Evolutionary conservation across 1,284 basidiomycete species (phyloP).

Genomic region (Pterulicium gracile): DNA sequence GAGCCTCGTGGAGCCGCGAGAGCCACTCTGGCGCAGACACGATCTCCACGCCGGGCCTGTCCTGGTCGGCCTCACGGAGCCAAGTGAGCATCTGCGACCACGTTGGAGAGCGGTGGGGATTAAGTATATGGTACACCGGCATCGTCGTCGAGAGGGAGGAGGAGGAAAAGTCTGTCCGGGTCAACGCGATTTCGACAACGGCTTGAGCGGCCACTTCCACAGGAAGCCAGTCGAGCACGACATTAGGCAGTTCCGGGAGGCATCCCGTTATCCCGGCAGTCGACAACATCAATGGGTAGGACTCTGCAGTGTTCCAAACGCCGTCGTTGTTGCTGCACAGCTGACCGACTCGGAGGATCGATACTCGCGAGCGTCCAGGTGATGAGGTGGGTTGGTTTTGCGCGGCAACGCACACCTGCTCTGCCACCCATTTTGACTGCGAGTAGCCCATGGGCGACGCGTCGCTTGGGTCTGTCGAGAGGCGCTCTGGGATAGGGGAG

Average conservation of each 20-base stretch:
- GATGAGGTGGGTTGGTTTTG: slow-evolving; percentile 13
- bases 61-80: slow-evolving; percentile 27
- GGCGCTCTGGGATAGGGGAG: slow-evolving; percentile 24
- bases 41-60: slow-evolving; percentile 33
- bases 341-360: slow-evolving; percentile 13
- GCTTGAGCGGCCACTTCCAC: slow-evolving; percentile 42
- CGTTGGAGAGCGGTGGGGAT: slow-evolving; percentile 23
- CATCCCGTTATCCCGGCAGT: slow-evolving; percentile 28
- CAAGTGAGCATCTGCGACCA: slow-evolving; percentile 35
- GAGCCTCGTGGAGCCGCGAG: too few species aligned
- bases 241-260: slow-evolving; percentile 36
- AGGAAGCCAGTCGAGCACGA: too few species aligned
- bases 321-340: too few species aligned
- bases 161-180: slow-evolving; percentile 4
- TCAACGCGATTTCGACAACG: slow-evolving; percentile 37
- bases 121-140: slow-evolving; percentile 45
- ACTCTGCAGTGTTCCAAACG: slow-evolving; percentile 50
- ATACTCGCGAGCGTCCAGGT: background rate
- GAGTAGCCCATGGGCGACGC: slow-evolving; percentile 45
- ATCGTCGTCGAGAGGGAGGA: too few species aligned
- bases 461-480: slow-evolving; percentile 23
- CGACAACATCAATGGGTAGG: slow-evolving; percentile 19
- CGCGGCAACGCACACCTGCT: slow-evolving; percentile 39
- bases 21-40: too few species aligned
- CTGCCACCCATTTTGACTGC: slow-evolving; percentile 49